Percentiles rank a stretch among this genome's conserved stretches.
These are phyloP conservation scores for Trichophyton benhamiae DNA, from an alignment of 2,329 filamentous ascomycete species.

Conservation along the genomic window DNA sequence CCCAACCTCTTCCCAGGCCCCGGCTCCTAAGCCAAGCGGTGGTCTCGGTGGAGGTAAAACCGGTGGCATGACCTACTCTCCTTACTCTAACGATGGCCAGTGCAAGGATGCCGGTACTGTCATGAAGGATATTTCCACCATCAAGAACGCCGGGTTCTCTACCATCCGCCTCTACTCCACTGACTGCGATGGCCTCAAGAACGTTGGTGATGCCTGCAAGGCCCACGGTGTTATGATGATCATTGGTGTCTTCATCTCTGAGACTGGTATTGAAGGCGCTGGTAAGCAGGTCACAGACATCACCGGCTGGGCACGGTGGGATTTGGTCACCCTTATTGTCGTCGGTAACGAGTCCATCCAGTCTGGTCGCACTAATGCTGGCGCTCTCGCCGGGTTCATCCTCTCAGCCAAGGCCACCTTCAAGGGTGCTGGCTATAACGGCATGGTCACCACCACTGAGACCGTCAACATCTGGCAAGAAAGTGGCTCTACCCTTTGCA, in stretches of 20 bases:
- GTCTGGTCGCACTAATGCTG: slow-evolving; percentile 54
- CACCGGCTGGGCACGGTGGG: slow-evolving; percentile 57
- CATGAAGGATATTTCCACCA: slow-evolving; percentile 46
- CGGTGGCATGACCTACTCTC: slow-evolving; percentile 71
- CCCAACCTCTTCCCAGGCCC: neutral
- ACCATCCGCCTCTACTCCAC: slow-evolving; percentile 77
- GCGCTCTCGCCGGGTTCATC: slow-evolving; percentile 60
- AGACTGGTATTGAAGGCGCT: slow-evolving; percentile 47
- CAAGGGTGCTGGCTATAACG: slow-evolving; percentile 53
- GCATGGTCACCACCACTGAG: slow-evolving; percentile 73
- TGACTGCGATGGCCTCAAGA: slow-evolving; percentile 71
- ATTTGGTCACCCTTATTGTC: slow-evolving; percentile 64
- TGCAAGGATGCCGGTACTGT: slow-evolving; percentile 57
- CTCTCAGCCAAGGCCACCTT: slow-evolving; percentile 52
- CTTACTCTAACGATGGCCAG: slow-evolving; percentile 45
- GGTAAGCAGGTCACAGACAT: slow-evolving; percentile 63
- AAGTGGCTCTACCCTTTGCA: slow-evolving; percentile 52
- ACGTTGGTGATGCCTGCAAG: slow-evolving; percentile 58
- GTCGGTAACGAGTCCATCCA: slow-evolving; percentile 87
- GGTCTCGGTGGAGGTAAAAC: slow-evolving; percentile 31
- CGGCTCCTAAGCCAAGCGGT: slow-evolving; percentile 11
- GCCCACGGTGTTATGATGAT: slow-evolving; percentile 64
- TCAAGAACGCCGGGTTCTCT: slow-evolving; percentile 55
- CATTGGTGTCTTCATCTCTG: slow-evolving; percentile 74
- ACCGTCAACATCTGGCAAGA: slow-evolving; percentile 64